These are phyloP conservation scores for Cytospora piceicola DNA, from an alignment of 2,329 filamentous ascomycete species.

Conservation along the genomic window DNA sequence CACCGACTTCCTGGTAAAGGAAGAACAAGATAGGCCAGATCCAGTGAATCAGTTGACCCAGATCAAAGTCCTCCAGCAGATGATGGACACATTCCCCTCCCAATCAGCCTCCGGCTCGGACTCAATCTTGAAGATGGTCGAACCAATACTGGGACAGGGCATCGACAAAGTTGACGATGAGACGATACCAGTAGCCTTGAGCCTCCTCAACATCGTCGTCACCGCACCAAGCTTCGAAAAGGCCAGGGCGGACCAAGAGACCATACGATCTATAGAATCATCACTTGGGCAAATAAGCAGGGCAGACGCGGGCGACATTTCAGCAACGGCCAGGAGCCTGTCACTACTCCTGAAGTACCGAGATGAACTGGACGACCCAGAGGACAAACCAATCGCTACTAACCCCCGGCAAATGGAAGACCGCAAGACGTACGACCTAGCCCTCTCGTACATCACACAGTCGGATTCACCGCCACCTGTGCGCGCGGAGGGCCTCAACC, in stretches of 20 bases:
- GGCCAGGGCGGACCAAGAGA: constrained; percentile 46
- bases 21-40: constrained; percentile 40
- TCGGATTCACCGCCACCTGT: constrained; percentile 67
- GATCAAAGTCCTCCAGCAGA: constrained; percentile 65
- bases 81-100: constrained; percentile 66
- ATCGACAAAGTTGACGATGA: constrained; percentile 51
- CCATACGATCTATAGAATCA: constrained; percentile 51
- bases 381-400: constrained; percentile 43
- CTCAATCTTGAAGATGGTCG: constrained; percentile 66
- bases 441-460: constrained; percentile 65
- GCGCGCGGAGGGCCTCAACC: constrained; percentile 65
- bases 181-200: constrained; percentile 57
- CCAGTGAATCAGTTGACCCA: constrained; percentile 57
- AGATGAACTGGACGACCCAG: constrained; percentile 54
- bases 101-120: constrained; percentile 66
- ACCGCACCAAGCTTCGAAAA: constrained; percentile 61
- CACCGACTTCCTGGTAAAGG: constrained; percentile 35
- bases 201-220: constrained; percentile 63
- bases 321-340: constrained; percentile 60
- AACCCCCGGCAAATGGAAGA: constrained; percentile 60
- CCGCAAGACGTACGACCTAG: constrained; percentile 63
- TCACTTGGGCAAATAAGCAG: constrained; percentile 52
- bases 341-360: constrained; percentile 59
- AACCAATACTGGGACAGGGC: constrained; percentile 57
- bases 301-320: constrained; percentile 46